Conservation (phyloP, 768 basidiomycete genomes). For the Russula sp. region DNA sequence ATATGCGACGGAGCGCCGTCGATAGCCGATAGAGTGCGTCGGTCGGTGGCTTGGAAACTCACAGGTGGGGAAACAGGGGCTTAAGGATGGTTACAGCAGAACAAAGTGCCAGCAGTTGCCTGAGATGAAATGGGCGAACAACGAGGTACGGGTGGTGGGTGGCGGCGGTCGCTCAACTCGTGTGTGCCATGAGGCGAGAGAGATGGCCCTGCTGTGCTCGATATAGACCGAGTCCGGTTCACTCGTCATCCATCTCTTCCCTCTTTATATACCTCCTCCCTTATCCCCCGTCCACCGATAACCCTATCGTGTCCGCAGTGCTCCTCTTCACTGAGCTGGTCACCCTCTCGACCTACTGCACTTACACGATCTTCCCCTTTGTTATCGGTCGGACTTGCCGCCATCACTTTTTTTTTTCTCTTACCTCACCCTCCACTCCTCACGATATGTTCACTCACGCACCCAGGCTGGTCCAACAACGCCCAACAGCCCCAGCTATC, state of each 20-base stretch:
- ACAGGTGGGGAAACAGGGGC: conserved; percentile 13
- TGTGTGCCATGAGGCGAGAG: conserved; percentile 23
- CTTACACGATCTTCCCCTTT: conserved; percentile 5
- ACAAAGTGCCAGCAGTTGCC: background rate
- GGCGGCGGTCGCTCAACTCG: conserved; percentile 13
- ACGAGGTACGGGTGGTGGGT: background rate
- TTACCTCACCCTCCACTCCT: background rate
- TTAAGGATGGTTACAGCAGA: background rate
- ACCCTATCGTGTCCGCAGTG: conserved; percentile 18
- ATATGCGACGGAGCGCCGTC: conserved; percentile 14
- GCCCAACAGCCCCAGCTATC: conserved; percentile 1
- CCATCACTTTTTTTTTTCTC: conserved; percentile 7
- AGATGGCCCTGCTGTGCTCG: conserved; percentile 13
- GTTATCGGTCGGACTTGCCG: conserved; percentile 20
- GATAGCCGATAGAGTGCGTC: background rate
- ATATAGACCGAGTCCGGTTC: conserved; percentile 17
- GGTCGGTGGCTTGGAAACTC: background rate
- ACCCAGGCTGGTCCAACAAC: conserved; percentile 26
- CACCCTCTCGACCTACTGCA: conserved; percentile 4
- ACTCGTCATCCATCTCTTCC: conserved; percentile 20
- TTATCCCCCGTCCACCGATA: conserved; percentile 22
- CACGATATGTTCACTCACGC: conserved; percentile 22
- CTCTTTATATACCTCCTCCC: conserved; percentile 15
- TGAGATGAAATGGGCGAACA: background rate
- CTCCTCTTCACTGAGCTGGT: conserved; percentile 9